These are phyloP conservation scores for Neurospora sp. DNA, from an alignment of 2,329 filamentous ascomycete species.

Conservation along the genomic window DNA sequence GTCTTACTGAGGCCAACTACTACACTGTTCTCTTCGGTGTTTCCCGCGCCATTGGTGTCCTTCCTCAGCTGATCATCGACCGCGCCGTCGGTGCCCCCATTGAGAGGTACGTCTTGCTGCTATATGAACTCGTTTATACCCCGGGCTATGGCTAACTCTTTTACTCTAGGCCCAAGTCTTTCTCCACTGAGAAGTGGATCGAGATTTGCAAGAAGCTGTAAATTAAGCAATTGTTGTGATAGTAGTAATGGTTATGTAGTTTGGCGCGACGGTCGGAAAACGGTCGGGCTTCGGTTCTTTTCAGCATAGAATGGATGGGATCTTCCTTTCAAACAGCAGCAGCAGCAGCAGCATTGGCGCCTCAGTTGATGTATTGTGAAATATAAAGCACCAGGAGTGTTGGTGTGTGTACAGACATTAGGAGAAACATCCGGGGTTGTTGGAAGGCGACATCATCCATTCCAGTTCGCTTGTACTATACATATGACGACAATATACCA, in stretches of 20 bases:
- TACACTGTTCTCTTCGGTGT: conserved; percentile 99
- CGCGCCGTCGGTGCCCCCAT: conserved; percentile 94
- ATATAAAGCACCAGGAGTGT: background rate
- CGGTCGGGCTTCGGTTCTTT: conserved; percentile 15
- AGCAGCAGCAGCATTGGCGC: background rate
- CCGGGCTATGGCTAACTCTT: conserved; percentile 3
- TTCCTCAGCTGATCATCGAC: conserved; percentile 99
- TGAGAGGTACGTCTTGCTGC: conserved; percentile 50
- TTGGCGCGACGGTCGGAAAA: conserved; percentile 13
- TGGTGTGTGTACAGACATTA: background rate
- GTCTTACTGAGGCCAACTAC: conserved; percentile 97
- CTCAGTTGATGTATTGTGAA: background rate
- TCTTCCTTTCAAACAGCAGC: conserved; percentile 1
- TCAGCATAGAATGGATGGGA: conserved; percentile 20
- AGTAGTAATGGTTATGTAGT: conserved; percentile 12
- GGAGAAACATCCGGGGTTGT: background rate
- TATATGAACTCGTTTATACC: background rate
- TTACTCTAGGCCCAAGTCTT: conserved; percentile 67
- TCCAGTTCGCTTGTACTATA: background rate
- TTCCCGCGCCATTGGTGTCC: conserved; percentile 92
- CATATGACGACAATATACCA: background rate
- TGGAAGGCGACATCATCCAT: background rate
- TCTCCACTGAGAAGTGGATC: conserved; percentile 94
- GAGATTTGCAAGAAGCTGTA: conserved; percentile 91
- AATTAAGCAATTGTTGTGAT: conserved; percentile 25